Base-by-base conservation (phyloP, 192 early-diverging fungal species). In the Geranomyces variabilis region DNA sequence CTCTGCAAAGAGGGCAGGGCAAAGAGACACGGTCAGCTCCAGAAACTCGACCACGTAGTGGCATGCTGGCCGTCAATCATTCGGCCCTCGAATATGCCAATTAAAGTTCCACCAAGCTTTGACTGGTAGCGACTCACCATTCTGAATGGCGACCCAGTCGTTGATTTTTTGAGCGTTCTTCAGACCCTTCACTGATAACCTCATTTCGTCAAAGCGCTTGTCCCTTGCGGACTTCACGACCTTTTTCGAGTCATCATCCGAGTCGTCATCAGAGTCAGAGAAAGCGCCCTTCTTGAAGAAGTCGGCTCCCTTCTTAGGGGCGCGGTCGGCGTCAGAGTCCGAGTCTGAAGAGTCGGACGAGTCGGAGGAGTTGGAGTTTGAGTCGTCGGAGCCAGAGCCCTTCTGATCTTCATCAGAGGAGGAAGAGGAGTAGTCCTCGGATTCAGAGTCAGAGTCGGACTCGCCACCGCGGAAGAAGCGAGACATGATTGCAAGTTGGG, bases 141-240 rank as follows among this genome's bases (percentile, higher is more conserved):
- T 92, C 59, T 87, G 81, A 64, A 92, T 89, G 45, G 82, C 80
- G 53, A 87, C 89, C 95, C 95, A 98, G 78, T 96, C 93, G 77
- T 93, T 91, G 65, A 91, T 93, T 76, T 95, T 93, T 76, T 85
- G 75, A 1, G 86, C 88, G 71, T 91, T 92, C 48, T 90, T 81
- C 53, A 95, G 83, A 6, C 83, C 75, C 66, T 86, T 86, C 55
- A 88, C 83, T 51, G 87, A 76, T 30, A 63, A 71, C 47, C 91
- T 82, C 78, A 96, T 83, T 76, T 97, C 94, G 21, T 96, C 91
- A 60, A 88, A 83, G 47, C 92, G 88, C 86, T 96, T 97, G 79
- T 93, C 92, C 75, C 91, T 92, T 71, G 85, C 87, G 34, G 89
- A 92, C 74, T 89, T 90, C 17, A 94, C 90, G 55, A 89, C 83